phyloP scores from a whole-genome alignment of 225 moss, liverwort and hornwort species.

The Straminergon stramineum region DNA sequence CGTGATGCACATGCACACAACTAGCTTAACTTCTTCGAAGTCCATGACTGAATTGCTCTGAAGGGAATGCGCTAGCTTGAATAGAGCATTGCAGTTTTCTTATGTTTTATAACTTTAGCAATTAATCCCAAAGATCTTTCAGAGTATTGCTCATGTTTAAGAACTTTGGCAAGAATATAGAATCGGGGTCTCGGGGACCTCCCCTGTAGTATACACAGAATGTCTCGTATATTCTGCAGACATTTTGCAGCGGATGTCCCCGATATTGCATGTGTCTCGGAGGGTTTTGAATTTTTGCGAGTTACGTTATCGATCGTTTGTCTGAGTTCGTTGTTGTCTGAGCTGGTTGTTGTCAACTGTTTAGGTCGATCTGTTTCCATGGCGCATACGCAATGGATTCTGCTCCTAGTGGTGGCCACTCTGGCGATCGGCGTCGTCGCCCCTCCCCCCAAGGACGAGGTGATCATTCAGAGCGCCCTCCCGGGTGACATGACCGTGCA shows the following conservation, averaged over 20 bases:
- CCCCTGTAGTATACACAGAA: background rate
- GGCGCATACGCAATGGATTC: background rate
- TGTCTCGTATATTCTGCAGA: background rate
- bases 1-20: background rate
- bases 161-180: background rate
- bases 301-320: too few species aligned
- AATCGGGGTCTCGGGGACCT: background rate
- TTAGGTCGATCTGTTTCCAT: background rate
- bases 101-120: background rate
- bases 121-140: background rate
- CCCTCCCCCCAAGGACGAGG: background rate
- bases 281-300: background rate
- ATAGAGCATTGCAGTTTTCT: background rate
- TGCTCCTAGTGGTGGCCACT: background rate
- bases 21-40: background rate
- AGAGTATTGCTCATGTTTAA: background rate
- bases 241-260: background rate
- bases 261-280: background rate
- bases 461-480: background rate
- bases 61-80: background rate
- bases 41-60: background rate
- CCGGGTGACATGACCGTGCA: background rate
- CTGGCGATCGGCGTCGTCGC: background rate
- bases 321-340: background rate
- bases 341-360: background rate